Percentiles rank a stretch among this genome's conserved stretches.
These are phyloP conservation scores for Verticillium klebahnii DNA, from an alignment of 2,329 filamentous ascomycete species.

Conservation along the genomic window DNA sequence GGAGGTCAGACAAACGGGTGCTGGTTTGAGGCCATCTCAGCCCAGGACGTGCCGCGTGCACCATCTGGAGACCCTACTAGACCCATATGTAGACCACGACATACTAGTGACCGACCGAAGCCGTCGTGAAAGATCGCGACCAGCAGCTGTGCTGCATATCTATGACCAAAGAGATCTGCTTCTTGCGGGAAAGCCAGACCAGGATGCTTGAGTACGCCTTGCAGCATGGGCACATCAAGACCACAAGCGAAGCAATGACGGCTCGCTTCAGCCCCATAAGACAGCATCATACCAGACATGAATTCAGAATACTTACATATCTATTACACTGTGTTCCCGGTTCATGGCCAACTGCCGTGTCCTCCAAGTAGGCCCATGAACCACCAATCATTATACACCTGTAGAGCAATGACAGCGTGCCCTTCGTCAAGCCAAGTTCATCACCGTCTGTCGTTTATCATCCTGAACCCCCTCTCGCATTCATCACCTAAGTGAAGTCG, in stretches of 20 bases:
- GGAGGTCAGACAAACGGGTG: too few relatives aligned
- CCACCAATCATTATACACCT: neutral
- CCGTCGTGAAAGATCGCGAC: too few relatives aligned
- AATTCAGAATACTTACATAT: neutral
- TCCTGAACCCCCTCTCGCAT: neutral
- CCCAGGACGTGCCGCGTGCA: too few relatives aligned
- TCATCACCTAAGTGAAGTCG: constrained; percentile 13
- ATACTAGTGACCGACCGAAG: too few relatives aligned
- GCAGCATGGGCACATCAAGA: neutral
- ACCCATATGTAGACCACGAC: too few relatives aligned
- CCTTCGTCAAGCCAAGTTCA: neutral
- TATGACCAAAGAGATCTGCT: too few relatives aligned
- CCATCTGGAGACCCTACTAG: too few relatives aligned
- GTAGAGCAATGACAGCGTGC: neutral
- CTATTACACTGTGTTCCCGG: neutral
- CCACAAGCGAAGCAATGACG: neutral
- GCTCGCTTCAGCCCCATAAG: neutral
- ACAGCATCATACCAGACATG: neutral
- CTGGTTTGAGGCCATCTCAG: too few relatives aligned
- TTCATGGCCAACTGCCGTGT: neutral
- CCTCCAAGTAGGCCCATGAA: neutral
- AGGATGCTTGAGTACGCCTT: neutral
- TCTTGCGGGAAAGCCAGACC: too few relatives aligned
- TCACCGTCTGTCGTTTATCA: neutral
- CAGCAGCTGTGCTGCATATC: too few relatives aligned